Base-by-base conservation (phyloP, 2,329 filamentous ascomycete species). In the Talaromyces sp. region DNA sequence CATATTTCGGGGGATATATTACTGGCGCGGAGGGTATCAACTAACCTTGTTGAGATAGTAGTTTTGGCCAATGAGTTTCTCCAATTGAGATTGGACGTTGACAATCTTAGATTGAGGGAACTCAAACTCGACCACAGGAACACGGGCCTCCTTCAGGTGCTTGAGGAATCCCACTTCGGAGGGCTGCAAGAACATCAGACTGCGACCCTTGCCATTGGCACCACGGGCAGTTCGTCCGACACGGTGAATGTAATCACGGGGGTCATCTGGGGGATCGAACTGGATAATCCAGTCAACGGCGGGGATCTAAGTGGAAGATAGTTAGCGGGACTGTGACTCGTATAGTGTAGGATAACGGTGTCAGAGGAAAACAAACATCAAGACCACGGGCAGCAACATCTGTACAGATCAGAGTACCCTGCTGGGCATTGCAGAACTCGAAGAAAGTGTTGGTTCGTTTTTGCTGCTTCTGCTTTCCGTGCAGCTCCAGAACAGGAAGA, bases 361-460 rank as follows among this genome's bases (percentile, higher is more conserved):
- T 22, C 10, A 36, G 17, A 14, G 40, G 20, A 27, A 42, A 24
- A 74, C 84, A 72, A 74, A 87, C 85, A 81, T 97, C 94, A 44
- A 99, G 82, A 32, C 94, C 94, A 79, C 94, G 83, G 3, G 94
- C 94, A 41, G 94, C 94, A 58, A 99, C 94, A 67, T 99, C 94
- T 0, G 94, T 99, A 77, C 92, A 97, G 63, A 99, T 94, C 49
- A 99, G 76, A 0, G 90, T 96, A 20, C 93, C 94, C 61, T 89
- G 85, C 61, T 86, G 86, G 16, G 92, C 88, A 66, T 92, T 91
- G 68, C 85, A 87, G 72, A 99, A 99, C 72, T 97, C 93, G 73
- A 97, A 99, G 73, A 99, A 99, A 1, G 91, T 96, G 70, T 95
- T 96, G 20, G 94, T 99, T n/a, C 94, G 89, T 75, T 96, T 96